Percentiles rank a stretch among this genome's conserved stretches.
Evolutionary conservation across 768 basidiomycete species (phyloP).

Genomic region (Xerocomus potaroensis): DNA sequence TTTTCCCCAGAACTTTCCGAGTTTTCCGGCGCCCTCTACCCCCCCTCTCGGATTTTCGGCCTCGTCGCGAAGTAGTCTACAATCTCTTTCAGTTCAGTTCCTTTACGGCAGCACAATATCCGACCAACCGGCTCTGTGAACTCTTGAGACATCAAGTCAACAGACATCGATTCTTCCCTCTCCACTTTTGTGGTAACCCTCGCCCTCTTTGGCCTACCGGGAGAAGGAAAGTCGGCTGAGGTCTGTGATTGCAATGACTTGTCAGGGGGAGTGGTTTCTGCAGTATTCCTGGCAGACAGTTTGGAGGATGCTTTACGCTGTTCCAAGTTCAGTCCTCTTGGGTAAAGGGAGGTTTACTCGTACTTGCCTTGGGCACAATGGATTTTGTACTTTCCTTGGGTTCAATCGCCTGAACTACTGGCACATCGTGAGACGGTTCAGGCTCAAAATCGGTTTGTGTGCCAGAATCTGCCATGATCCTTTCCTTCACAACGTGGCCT

Average conservation of each 20-base stretch:
- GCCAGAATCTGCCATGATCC: constrained; percentile 19
- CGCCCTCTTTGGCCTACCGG: constrained; percentile 29
- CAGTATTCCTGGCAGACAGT: constrained; percentile 12
- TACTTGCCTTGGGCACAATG: constrained; percentile 19
- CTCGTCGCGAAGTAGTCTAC: constrained; percentile 12
- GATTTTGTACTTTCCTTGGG: constrained; percentile 20
- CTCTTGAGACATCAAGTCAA: constrained; percentile 4
- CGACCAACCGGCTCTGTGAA: constrained; percentile 17
- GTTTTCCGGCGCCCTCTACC: constrained; percentile 25
- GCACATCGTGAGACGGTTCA: not conserved
- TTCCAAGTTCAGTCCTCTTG: constrained; percentile 5
- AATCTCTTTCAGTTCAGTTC: constrained; percentile 1
- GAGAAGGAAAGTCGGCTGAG: constrained; percentile 18
- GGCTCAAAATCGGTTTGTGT: constrained; percentile 28
- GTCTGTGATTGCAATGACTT: constrained; percentile 11
- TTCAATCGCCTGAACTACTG: constrained; percentile 16
- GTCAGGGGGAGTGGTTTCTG: constrained; percentile 13
- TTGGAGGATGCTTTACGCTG: constrained; percentile 30
- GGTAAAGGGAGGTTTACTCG: not conserved
- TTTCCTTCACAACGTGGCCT: constrained; percentile 6
- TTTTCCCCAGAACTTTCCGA: constrained; percentile 13
- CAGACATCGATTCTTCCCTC: constrained; percentile 16
- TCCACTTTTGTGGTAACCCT: constrained; percentile 28
- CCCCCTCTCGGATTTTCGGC: constrained; percentile 12
- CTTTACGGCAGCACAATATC: not conserved